phyloP scores from a whole-genome alignment of 2,329 filamentous ascomycete species.

The Thielaviopsis populi region DNA sequence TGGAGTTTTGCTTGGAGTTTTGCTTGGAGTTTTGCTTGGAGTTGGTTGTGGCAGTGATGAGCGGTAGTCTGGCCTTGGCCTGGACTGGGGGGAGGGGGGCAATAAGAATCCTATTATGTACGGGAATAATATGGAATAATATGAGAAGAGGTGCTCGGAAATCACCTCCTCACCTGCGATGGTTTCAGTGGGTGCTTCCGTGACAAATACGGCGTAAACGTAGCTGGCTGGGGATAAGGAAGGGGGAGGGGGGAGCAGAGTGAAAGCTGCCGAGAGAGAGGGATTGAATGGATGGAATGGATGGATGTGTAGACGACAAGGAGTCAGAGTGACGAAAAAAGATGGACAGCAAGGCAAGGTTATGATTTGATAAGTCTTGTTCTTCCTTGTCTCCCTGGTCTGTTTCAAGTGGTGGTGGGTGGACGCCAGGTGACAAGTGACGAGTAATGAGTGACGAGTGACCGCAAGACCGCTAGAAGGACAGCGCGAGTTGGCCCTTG shows the following conservation, averaged over 20 bases:
- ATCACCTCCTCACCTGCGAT: background rate
- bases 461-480: background rate
- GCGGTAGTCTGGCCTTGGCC: background rate
- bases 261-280: background rate
- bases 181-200: slow-evolving; percentile 2
- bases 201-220: background rate
- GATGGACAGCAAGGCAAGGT: background rate
- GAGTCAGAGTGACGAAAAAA: background rate
- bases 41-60: background rate
- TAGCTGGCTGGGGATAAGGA: background rate
- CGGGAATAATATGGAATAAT: slow-evolving; percentile 2
- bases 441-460: background rate
- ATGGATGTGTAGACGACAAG: background rate
- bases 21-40: background rate
- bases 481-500: background rate
- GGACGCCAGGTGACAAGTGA: background rate
- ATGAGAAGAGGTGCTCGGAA: background rate
- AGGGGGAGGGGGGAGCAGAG: background rate
- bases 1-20: background rate
- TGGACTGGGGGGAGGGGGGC: background rate
- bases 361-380: background rate
- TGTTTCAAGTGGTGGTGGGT: slow-evolving; percentile 6
- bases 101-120: background rate
- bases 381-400: background rate
- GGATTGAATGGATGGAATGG: background rate